Conservation (phyloP, 306 rosid species). For the Calophaca sinica region DNA sequence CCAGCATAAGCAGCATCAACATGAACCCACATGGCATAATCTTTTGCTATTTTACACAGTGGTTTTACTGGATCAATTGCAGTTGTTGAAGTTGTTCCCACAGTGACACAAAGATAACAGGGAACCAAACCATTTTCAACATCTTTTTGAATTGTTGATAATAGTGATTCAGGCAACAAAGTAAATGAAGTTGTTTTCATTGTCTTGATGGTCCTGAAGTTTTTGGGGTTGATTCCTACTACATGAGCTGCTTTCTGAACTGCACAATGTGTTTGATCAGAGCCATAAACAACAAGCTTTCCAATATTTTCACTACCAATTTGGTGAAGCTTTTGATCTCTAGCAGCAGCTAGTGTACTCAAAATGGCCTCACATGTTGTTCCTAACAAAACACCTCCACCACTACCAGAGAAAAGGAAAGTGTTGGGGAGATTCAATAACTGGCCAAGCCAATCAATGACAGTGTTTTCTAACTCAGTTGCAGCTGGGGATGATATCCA, state of each 20-base stretch:
- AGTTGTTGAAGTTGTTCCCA: constrained; percentile 70
- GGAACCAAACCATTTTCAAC: constrained; percentile 59
- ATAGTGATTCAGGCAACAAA: constrained; percentile 46
- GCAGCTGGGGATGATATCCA: constrained; percentile 76
- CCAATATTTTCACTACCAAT: constrained; percentile 28
- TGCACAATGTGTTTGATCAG: constrained; percentile 74
- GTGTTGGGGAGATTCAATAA: constrained; percentile 52
- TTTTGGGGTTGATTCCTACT: constrained; percentile 56
- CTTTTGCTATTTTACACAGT: constrained; percentile 54
- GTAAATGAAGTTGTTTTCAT: constrained; percentile 36
- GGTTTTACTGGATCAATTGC: constrained; percentile 61
- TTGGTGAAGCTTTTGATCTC: constrained; percentile 45
- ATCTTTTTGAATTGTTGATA: constrained; percentile 45
- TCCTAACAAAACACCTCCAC: constrained; percentile 69
- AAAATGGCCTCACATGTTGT: constrained; percentile 68
- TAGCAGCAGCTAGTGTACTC: constrained; percentile 61
- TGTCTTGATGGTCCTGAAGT: constrained; percentile 52
- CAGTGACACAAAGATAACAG: constrained; percentile 61
- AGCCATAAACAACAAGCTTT: constrained; percentile 64
- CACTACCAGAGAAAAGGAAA: constrained; percentile 61
- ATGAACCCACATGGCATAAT: constrained; percentile 64
- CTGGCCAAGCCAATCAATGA: constrained; percentile 72
- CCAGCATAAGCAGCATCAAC: constrained; percentile 80
- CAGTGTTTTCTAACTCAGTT: constrained; percentile 64
- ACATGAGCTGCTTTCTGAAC: constrained; percentile 60